These are phyloP conservation scores for Skeletonema tropicum DNA, from an alignment of 108 stramenopile species.

Conservation along the genomic window DNA sequence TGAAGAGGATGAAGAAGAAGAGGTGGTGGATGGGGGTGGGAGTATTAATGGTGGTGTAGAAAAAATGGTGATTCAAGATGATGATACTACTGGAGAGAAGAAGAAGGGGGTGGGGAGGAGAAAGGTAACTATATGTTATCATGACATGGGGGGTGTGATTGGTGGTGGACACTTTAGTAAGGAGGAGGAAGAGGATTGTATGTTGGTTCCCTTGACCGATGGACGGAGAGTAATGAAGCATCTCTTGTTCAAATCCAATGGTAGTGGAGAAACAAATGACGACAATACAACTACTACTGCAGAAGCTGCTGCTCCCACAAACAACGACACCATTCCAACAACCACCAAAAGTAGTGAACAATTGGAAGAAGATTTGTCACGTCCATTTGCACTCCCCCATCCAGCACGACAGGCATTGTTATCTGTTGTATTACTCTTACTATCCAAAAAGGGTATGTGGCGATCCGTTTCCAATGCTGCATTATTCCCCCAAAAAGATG, in stretches of 20 bases:
- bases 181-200: constrained; percentile 27
- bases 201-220: constrained; percentile 18
- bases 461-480: constrained; percentile 78
- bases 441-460: constrained; percentile 76
- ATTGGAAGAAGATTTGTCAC: constrained; percentile 50
- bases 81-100: background rate
- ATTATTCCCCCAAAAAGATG: constrained; percentile 25
- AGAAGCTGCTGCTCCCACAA: background rate
- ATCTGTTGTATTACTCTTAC: constrained; percentile 60
- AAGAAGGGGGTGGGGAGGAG: constrained; percentile 14
- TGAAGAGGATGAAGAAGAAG: constrained; percentile 9
- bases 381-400: constrained; percentile 72
- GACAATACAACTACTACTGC: background rate
- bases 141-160: constrained; percentile 55
- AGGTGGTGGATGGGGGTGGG: background rate
- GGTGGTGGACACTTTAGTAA: constrained; percentile 16
- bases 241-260: background rate
- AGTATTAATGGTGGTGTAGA: constrained; percentile 3
- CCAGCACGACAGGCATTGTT: constrained; percentile 77
- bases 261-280: background rate
- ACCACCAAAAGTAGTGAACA: background rate
- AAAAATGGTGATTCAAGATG: constrained; percentile 15
- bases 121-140: constrained; percentile 54
- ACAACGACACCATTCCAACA: background rate
- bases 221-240: constrained; percentile 25